Base-by-base conservation (phyloP, 805 yeast genomes). In the Metschnikowia matae region DNA sequence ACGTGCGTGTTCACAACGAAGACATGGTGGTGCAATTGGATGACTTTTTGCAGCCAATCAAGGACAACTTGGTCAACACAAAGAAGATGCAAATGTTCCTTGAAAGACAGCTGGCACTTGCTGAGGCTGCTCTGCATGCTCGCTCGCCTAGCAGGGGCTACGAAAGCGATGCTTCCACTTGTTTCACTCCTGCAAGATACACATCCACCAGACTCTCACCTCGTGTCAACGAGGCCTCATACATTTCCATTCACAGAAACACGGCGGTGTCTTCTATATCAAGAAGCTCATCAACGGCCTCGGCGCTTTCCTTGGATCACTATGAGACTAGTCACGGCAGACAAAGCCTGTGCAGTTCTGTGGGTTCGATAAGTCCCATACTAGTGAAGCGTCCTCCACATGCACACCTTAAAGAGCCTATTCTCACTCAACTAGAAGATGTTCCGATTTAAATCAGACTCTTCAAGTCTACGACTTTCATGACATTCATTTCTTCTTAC, bases 1-100 rank as follows among this genome's bases (percentile, higher is more conserved):
- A 87, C 64, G 70, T 85, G 54, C 67, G 71, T 50, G 75, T 80
- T 38, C 62, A 67, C 46, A 74, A 68, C 56, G 66, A 65, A 23
- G 83, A 81, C 50, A 70, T 80, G 64, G 57, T 65, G 40, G 54
- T 52, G 29, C 70, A 66, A 38, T 71, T 80, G 63, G 65, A 62
- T 51, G 65, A 70, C 51, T 78, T 80, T 71, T 69, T 81, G 55
- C 75, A 72, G 31, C 84, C 84, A 34, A 79, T 81, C 65, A 78
- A 71, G 58, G 65, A 63, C 44, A 71, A 68, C 48, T 58, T 74
- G 56, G 54, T 69, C 57, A 62, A 62, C 52, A 50, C 68, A 14
- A 59, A 62, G 53, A 69, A 67, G 65, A 61, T 71, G 69, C 65
- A 64, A 48, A 60, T 56, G 48, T 68, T 55, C 58, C 56, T 69